phyloP scores from a whole-genome alignment of 495 filamentous ascomycete genomes.

The Aspergillus campestris region DNA sequence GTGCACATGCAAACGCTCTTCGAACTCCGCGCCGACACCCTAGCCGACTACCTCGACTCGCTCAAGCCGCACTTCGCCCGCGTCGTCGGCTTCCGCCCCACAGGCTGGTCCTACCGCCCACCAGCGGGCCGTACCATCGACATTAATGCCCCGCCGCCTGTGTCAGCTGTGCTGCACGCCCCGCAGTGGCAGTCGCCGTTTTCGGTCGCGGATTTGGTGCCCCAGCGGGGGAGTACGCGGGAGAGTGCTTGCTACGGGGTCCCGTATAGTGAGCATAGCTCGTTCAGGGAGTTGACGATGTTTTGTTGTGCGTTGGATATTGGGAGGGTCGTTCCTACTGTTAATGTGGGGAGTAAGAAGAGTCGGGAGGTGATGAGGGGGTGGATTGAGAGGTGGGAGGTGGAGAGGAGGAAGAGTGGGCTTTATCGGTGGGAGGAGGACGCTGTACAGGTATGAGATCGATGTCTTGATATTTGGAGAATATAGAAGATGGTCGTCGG shows the following conservation, averaged over 20 bases:
- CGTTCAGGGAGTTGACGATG: conserved; percentile 86
- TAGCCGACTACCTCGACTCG: conserved; percentile 75
- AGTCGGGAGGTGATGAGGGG: conserved; percentile 74
- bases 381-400: conserved; percentile 83
- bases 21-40: conserved; percentile 79
- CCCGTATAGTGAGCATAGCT: conserved; percentile 91
- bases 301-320: conserved; percentile 84
- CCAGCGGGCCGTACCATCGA: conserved; percentile 53
- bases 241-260: conserved; percentile 80
- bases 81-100: conserved; percentile 85
- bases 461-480: neutral
- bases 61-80: conserved; percentile 71
- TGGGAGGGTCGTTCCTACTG: conserved; percentile 84
- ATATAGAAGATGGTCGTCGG: no score
- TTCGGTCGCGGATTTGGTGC: conserved; percentile 53
- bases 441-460: conserved; percentile 1
- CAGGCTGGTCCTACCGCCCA: conserved; percentile 84
- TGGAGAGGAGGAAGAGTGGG: conserved; percentile 75
- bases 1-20: conserved; percentile 96
- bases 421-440: conserved; percentile 40
- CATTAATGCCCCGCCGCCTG: conserved; percentile 39
- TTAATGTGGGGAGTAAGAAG: conserved; percentile 73
- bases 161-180: conserved; percentile 62
- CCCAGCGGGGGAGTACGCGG: conserved; percentile 69
- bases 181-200: conserved; percentile 66